Conservation (phyloP, 768 basidiomycete genomes). For the Panaeolus cyanescens region DNA sequence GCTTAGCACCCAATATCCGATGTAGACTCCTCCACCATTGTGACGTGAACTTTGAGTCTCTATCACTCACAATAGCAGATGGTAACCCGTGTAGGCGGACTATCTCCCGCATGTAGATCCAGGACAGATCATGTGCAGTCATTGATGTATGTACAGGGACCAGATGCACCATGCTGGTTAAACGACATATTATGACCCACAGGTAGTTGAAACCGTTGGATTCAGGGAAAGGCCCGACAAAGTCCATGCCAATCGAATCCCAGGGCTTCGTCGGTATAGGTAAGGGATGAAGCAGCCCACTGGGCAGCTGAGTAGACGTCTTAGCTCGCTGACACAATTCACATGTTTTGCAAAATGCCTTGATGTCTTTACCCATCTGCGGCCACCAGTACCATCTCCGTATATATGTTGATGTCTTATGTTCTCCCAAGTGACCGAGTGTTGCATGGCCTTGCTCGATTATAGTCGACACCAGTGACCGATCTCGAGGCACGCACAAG, state of each 20-base stretch:
- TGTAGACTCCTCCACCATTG: constrained; percentile 23
- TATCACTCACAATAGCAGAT: constrained; percentile 29
- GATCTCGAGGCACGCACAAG: constrained; percentile 19
- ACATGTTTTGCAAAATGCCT: constrained; percentile 23
- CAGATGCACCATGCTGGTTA: constrained; percentile 34
- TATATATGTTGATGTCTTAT: constrained; percentile 29
- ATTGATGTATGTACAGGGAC: constrained; percentile 25
- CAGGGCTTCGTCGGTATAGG: constrained; percentile 32
- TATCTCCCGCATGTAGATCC: constrained; percentile 28
- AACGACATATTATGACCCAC: constrained; percentile 29
- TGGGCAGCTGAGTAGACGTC: constrained; percentile 10
- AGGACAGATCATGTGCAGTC: constrained; percentile 27
- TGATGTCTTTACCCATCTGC: constrained; percentile 17
- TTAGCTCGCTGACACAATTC: constrained; percentile 25
- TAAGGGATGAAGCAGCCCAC: constrained; percentile 29
- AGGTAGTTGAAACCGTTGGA: constrained; percentile 26
- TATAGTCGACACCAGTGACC: constrained; percentile 9
- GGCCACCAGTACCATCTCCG: constrained; percentile 37
- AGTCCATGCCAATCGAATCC: constrained; percentile 41
- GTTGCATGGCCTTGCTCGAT: constrained; percentile 26
- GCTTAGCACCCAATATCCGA: constrained; percentile 25
- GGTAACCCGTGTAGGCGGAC: constrained; percentile 32
- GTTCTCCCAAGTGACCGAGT: constrained; percentile 32
- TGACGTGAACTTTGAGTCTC: constrained; percentile 24
- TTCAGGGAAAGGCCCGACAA: constrained; percentile 35